phyloP scores from a whole-genome alignment of 257 asterid genomes.

The Petunia secreta region DNA sequence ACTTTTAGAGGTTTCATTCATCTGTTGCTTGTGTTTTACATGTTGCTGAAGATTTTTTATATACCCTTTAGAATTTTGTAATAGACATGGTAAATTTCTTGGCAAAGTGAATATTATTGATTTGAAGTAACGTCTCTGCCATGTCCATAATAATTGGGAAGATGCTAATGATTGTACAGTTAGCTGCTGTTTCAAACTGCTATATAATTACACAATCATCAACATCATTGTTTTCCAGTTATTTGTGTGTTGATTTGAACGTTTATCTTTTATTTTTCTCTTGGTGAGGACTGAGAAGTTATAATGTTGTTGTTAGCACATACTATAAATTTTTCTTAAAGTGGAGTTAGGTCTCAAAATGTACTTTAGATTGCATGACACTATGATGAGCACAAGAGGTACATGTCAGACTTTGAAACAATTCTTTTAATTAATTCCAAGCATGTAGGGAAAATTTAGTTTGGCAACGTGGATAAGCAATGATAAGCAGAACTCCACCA shows the following conservation, averaged over 20 bases:
- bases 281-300: constrained; percentile 1
- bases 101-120: constrained; percentile 26
- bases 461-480: constrained; percentile 34
- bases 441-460: constrained; percentile 16
- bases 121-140: constrained; percentile 23
- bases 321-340: background rate
- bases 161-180: constrained; percentile 22
- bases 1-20: background rate
- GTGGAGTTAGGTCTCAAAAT: constrained; percentile 21
- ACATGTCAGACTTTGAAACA: background rate
- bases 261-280: background rate
- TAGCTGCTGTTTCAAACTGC: constrained; percentile 21
- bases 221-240: background rate
- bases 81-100: background rate
- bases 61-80: background rate
- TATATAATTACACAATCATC: background rate
- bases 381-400: background rate
- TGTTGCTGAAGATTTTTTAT: background rate
- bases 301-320: constrained; percentile 13
- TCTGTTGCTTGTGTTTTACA: background rate
- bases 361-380: constrained; percentile 16
- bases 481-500: background rate
- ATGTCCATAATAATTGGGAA: background rate
- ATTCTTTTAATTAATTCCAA: background rate
- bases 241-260: background rate